phyloP scores from a whole-genome alignment of 108 stramenopile species.

The Cyclotella choctawhatcheeana region DNA sequence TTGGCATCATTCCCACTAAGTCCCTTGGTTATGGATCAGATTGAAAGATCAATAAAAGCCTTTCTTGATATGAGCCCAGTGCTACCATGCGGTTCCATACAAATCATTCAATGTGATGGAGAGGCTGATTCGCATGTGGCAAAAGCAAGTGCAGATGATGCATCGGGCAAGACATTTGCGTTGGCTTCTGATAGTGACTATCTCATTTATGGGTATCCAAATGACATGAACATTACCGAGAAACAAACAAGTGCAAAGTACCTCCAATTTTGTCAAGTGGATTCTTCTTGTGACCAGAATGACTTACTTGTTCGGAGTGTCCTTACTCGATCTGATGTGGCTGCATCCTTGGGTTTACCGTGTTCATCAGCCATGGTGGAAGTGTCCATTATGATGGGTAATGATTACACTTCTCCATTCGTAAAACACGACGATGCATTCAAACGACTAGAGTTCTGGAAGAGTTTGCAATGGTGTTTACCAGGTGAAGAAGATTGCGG shows the following conservation, averaged over 20 bases:
- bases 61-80: conserved; percentile 14
- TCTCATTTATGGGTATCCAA: conserved; percentile 50
- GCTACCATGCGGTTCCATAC: conserved; percentile 23
- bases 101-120: conserved; percentile 53
- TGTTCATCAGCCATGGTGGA: conserved; percentile 58
- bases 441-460: conserved; percentile 32
- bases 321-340: conserved; percentile 36
- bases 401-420: conserved; percentile 66
- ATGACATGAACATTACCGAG: conserved; percentile 7
- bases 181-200: conserved; percentile 73
- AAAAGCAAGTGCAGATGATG: conserved; percentile 39
- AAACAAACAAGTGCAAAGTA: too few species aligned
- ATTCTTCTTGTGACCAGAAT: conserved; percentile 13
- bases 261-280: conserved; percentile 44
- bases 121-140: conserved; percentile 77
- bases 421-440: conserved; percentile 26
- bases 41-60: conserved; percentile 20
- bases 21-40: conserved; percentile 42
- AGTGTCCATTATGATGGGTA: conserved; percentile 67
- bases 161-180: conserved; percentile 34
- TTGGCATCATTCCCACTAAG: conserved; percentile 51
- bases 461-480: conserved; percentile 31
- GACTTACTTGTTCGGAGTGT: conserved; percentile 14
- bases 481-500: conserved; percentile 17
- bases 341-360: conserved; percentile 48